A percentile compares a stretch with the other conserved stretches of the same genome.
These are phyloP conservation scores for Chaetomium tenue DNA, from an alignment of 495 filamentous ascomycete genomes.

Conservation along the genomic window DNA sequence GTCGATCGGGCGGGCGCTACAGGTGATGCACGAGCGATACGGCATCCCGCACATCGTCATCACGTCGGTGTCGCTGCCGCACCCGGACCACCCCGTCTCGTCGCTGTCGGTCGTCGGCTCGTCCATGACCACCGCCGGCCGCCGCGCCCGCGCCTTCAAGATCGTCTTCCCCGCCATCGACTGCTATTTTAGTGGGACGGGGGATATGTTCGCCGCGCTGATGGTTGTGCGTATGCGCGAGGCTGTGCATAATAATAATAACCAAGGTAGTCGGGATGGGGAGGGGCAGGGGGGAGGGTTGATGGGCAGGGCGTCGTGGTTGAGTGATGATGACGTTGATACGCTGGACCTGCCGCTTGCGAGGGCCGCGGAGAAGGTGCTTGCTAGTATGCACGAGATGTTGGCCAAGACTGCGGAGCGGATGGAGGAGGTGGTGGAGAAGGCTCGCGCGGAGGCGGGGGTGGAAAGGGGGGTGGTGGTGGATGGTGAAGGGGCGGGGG, in stretches of 20 bases:
- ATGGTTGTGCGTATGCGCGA: slow-evolving; percentile 87
- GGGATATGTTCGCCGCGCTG: slow-evolving; percentile 96
- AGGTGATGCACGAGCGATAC: slow-evolving; percentile 71
- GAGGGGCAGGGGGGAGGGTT: slow-evolving; percentile 36
- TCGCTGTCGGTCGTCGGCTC: slow-evolving; percentile 77
- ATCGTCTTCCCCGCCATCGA: slow-evolving; percentile 83
- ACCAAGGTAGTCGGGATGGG: background rate
- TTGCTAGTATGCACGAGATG: slow-evolving; percentile 91
- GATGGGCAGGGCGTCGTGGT: slow-evolving; percentile 58
- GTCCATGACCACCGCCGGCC: slow-evolving; percentile 61
- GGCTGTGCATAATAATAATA: slow-evolving; percentile 48
- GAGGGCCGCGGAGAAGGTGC: slow-evolving; percentile 75
- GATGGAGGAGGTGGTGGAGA: slow-evolving; percentile 46
- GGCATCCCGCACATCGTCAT: slow-evolving; percentile 86
- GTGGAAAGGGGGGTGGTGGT: slow-evolving; percentile 27
- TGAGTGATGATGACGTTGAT: slow-evolving; percentile 63
- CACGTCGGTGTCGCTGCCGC: slow-evolving; percentile 66
- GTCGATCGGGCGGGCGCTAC: slow-evolving; percentile 69
- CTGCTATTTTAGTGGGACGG: slow-evolving; percentile 91
- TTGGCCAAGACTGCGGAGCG: slow-evolving; percentile 70
- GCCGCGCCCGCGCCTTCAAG: slow-evolving; percentile 71
- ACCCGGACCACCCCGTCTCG: slow-evolving; percentile 42
- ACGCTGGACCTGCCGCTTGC: slow-evolving; percentile 76
- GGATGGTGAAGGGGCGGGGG: slow-evolving; percentile 34
- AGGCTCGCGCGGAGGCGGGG: slow-evolving; percentile 31